These are phyloP conservation scores for Trichophyton rubrum DNA, from an alignment of 2,329 filamentous ascomycete species.

Conservation along the genomic window DNA sequence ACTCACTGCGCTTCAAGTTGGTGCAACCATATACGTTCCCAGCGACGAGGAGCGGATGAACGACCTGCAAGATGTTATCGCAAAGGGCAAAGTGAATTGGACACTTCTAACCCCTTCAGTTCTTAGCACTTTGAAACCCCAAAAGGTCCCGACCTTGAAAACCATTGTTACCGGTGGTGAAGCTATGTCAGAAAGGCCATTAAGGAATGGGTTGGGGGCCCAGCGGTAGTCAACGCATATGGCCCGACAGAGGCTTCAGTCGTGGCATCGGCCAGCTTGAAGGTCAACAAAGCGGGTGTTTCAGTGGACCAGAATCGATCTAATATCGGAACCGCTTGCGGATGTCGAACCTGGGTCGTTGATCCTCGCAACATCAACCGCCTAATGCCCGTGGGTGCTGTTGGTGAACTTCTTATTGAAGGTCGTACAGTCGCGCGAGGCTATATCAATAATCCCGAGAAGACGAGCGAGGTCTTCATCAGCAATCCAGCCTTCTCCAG, in stretches of 20 bases:
- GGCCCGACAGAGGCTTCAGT: slow-evolving; percentile 32
- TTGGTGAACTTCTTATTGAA: slow-evolving; percentile 19
- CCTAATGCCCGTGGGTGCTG: slow-evolving; percentile 40
- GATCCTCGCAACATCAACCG: slow-evolving; percentile 27
- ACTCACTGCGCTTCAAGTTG: slow-evolving; percentile 42
- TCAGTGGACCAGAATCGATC: slow-evolving; percentile 19
- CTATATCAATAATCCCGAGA: slow-evolving; percentile 44
- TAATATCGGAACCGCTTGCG: slow-evolving; percentile 25
- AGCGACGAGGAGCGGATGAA: slow-evolving; percentile 38
- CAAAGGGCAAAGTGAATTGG: slow-evolving; percentile 40
- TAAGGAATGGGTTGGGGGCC: slow-evolving; percentile 31
- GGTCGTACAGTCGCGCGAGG: slow-evolving; percentile 43
- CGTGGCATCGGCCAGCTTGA: slow-evolving; percentile 17
- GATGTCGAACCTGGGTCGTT: slow-evolving; percentile 29
- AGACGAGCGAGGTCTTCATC: slow-evolving; percentile 45
- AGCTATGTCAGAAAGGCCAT: slow-evolving; percentile 32
- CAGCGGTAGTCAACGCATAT: slow-evolving; percentile 35
- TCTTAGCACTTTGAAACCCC: slow-evolving; percentile 36
- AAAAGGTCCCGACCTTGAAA: slow-evolving; percentile 34
- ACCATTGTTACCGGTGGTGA: slow-evolving; percentile 36
- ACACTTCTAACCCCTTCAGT: slow-evolving; percentile 48
- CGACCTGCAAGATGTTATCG: slow-evolving; percentile 40
- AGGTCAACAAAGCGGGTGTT: slow-evolving; percentile 19
- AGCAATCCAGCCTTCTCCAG: slow-evolving; percentile 28
- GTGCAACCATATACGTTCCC: slow-evolving; percentile 49